These are phyloP conservation scores for Boeremia lycopersici DNA, from an alignment of 2,329 filamentous ascomycete genomes.

Conservation along the genomic window DNA sequence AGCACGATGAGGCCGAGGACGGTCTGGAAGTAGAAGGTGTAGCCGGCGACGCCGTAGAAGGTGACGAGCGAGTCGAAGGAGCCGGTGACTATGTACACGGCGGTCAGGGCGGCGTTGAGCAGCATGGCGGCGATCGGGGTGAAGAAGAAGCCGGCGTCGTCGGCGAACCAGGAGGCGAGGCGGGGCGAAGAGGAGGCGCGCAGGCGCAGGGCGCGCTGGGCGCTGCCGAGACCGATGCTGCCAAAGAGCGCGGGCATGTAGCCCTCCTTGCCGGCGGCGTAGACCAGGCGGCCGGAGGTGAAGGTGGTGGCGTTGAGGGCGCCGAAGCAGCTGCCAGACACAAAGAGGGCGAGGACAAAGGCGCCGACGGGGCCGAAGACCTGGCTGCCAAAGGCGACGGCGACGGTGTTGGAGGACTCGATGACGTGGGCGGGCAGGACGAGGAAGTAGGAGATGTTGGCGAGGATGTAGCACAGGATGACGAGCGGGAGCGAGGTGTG, in stretches of 20 bases:
- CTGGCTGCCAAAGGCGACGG: conserved; percentile 87
- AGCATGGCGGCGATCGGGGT: conserved; percentile 92
- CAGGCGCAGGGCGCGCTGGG: conserved; percentile 45
- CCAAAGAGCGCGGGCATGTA: conserved; percentile 87
- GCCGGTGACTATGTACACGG: conserved; percentile 80
- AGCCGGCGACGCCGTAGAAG: conserved; percentile 96
- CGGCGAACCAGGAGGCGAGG: conserved; percentile 42
- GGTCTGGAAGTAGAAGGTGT: conserved; percentile 96
- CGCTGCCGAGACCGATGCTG: conserved; percentile 71
- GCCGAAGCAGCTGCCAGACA: conserved; percentile 90
- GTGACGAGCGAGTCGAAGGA: conserved; percentile 92
- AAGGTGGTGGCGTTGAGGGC: conserved; percentile 94
- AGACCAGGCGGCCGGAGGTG: conserved; percentile 88
- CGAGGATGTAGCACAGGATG: conserved; percentile 86
- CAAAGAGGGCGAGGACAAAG: conserved; percentile 83
- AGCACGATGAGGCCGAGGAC: conserved; percentile 92
- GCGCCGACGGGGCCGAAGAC: conserved; percentile 87
- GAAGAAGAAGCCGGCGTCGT: conserved; percentile 81
- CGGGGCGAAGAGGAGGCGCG: conserved; percentile 26
- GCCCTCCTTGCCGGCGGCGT: conserved; percentile 92
- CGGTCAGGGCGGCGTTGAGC: conserved; percentile 77
- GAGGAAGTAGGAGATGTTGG: conserved; percentile 92
- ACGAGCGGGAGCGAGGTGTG: conserved; percentile 96
- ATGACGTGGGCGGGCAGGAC: conserved; percentile 82
- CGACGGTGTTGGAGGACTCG: conserved; percentile 91